Percentiles rank a stretch among this genome's conserved stretches.
Evolutionary conservation across 345 rosid genomes (phyloP).

Genomic region (Citrus inodora): DNA sequence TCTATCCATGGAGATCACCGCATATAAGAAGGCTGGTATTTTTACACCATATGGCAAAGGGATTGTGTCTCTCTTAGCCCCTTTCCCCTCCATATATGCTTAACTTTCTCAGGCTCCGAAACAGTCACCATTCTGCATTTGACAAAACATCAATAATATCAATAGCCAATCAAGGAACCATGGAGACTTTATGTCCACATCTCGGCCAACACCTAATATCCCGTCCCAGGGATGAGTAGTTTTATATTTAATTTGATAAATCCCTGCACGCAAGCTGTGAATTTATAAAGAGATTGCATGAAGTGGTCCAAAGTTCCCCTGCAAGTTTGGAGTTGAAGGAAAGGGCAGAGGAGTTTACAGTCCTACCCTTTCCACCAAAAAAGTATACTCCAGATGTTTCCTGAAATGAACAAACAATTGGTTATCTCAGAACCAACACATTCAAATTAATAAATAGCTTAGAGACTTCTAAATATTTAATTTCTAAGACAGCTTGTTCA

Average conservation of each 20-base stretch:
- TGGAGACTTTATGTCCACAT: too few relatives aligned
- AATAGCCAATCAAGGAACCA: background rate
- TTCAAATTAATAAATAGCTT: background rate
- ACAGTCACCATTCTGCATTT: background rate
- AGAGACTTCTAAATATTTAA: background rate
- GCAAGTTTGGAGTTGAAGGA: slow-evolving; percentile 50
- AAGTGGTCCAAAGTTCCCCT: slow-evolving; percentile 62
- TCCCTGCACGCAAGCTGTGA: slow-evolving; percentile 28
- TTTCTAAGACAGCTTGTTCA: background rate
- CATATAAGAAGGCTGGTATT: background rate
- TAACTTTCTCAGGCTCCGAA: background rate
- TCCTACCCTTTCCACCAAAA: slow-evolving; percentile 80
- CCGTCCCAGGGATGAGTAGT: background rate
- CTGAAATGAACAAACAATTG: slow-evolving; percentile 32
- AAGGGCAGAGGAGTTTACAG: slow-evolving; percentile 47
- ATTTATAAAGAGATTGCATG: slow-evolving; percentile 38
- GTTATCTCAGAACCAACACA: background rate
- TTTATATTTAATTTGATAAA: slow-evolving; percentile 16
- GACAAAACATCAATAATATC: background rate
- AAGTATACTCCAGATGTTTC: slow-evolving; percentile 66
- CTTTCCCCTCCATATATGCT: background rate
- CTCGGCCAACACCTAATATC: background rate
- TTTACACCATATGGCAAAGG: background rate
- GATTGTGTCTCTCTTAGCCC: background rate
- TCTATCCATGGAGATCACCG: background rate